These are phyloP conservation scores for Populus hybrid DNA, from an alignment of 441 rosid species.

Conservation along the genomic window DNA sequence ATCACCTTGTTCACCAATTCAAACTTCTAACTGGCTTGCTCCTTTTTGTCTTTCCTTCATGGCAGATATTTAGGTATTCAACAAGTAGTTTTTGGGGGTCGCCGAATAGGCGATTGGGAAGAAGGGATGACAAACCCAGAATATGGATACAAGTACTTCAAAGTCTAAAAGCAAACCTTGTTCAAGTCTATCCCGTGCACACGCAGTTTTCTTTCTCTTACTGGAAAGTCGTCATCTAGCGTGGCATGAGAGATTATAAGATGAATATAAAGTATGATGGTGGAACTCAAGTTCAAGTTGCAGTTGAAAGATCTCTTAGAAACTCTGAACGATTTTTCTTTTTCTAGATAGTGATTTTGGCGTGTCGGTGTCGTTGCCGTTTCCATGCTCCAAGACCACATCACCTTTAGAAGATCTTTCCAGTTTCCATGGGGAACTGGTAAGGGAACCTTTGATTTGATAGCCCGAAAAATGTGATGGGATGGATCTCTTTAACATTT, in stretches of 20 bases:
- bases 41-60: not conserved
- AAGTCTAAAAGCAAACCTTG: conserved; percentile 31
- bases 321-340: not conserved
- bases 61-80: conserved; percentile 79
- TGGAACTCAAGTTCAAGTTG: not conserved
- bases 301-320: not conserved
- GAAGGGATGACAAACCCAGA: conserved; percentile 79
- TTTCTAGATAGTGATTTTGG: not conserved
- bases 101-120: conserved; percentile 86
- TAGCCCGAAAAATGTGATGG: not conserved
- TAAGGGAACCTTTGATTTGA: too few relatives aligned
- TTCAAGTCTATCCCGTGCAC: not conserved
- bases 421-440: too few relatives aligned
- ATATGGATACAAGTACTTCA: conserved; percentile 77
- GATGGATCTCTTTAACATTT: not conserved
- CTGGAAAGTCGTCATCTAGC: not conserved
- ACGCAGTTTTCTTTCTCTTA: not conserved
- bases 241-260: not conserved
- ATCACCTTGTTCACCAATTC: not conserved
- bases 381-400: too few relatives aligned
- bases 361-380: not conserved
- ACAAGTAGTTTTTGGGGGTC: conserved; percentile 84
- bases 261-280: not conserved
- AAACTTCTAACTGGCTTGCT: not conserved
- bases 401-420: too few relatives aligned